These are phyloP conservation scores for Diaporthe citri DNA, from an alignment of 2,329 filamentous ascomycete genomes.

Conservation along the genomic window DNA sequence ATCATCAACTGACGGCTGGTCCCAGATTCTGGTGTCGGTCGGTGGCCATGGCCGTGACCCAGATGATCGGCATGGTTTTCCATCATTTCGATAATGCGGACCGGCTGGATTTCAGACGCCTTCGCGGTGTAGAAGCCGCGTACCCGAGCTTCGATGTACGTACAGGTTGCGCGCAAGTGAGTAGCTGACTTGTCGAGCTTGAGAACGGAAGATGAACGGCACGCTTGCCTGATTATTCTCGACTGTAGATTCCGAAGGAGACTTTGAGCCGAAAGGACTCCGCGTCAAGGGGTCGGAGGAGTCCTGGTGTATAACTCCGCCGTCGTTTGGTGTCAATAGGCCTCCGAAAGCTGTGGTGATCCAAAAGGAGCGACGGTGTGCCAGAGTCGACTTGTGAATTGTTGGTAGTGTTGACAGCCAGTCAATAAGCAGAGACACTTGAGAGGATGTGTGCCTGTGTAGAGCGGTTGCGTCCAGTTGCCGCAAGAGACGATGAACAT, in stretches of 20 bases:
- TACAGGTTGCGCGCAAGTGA: neutral
- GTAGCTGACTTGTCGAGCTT: neutral
- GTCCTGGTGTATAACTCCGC: conserved; percentile 3
- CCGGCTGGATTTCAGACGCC: conserved; percentile 1
- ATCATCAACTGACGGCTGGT: conserved; percentile 38
- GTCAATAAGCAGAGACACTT: neutral
- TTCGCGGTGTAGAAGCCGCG: neutral
- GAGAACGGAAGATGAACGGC: neutral
- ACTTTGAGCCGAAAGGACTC: neutral
- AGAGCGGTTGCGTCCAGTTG: neutral
- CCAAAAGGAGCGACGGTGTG: conserved; percentile 1
- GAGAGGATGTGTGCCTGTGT: conserved; percentile 2
- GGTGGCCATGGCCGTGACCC: conserved; percentile 35
- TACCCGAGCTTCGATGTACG: neutral
- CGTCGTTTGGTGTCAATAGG: neutral
- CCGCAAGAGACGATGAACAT: neutral
- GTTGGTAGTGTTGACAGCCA: neutral
- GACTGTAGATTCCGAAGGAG: neutral
- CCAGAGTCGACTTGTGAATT: neutral
- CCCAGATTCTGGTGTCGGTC: conserved; percentile 33
- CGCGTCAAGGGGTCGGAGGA: neutral
- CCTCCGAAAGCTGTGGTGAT: neutral
- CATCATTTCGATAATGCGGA: conserved; percentile 33
- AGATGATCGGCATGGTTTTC: conserved; percentile 40
- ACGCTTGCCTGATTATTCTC: neutral